Evolutionary conservation across 768 basidiomycete genomes (phyloP), one percentile per base, ranked within the genome.

Genomic region (Tricholoma hemisulphureum): DNA sequence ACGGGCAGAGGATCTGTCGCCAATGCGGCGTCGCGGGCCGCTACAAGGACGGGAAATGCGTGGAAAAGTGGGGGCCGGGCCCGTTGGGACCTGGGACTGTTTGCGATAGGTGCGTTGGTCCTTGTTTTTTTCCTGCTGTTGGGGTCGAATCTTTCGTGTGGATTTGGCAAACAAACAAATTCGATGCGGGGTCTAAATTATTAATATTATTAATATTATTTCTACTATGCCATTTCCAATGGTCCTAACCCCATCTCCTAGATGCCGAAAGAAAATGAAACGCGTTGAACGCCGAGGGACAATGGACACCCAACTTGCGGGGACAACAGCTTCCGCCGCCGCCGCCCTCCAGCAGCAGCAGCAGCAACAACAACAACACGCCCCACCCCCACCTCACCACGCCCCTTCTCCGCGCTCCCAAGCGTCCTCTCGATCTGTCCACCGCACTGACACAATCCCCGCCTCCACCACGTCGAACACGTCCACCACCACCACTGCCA

Each of bases 21-120:
- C 87, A 89, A 64, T 92, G 90, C 63, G 88, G 88, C 0, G 72
- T 86, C 41, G 76, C 83, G 0, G 90, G 90, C 0, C 75, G 89
- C 1, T 92, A 91, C 73, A 91, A 91, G 73, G 90, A 92, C 20
- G 88, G 86, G 8, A 90, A 90, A 63, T 92, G 90, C 67, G 89
- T 92, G 52, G 90, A 92, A 66, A 92, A 92, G 70, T 92, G 90
- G 90, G 90, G 90, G 1, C 89, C 90, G 21, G 90, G 90, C 4
- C 90, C 90, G 48, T 82, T 86, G 71, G 90, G 90, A 0, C 90
- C 90, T 51, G 90, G 89, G 20, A 92, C 90, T 0, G 89, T 92
- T 0, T 92, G 89, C 65, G 90, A 92, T 76, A 75, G 89, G 81
- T 86, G 65, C 61, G 80, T 73, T 26, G 23, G 24, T 37, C 51